Base-by-base conservation (phyloP, 805 yeast species). In the Dipodascus geniculatus region DNA sequence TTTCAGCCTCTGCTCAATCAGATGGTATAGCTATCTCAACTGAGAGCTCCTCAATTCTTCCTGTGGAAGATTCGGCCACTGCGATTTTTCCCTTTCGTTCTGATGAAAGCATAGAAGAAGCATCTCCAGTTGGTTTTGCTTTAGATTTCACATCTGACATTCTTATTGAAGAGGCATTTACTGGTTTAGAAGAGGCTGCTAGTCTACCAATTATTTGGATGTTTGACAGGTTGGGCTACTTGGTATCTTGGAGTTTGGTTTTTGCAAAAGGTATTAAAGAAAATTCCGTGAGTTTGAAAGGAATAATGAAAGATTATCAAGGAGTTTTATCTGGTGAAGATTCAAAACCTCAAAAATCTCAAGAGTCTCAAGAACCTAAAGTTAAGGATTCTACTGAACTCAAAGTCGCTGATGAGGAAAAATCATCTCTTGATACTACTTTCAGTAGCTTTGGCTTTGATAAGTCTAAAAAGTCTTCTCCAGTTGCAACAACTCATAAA, bases 21-120 rank as follows among this genome's bases (percentile, higher is more conserved):
- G 74, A 85, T 2, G 96, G 86, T 53, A 61, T 85, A 16, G 67
- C 78, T 4, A 67, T 82, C 0, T 55, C 77, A 23, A 71, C 79
- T 1, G 59, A 69, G 1, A 50, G 59, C 0, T 65, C 67, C 19
- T 62, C 71, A 2, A 61, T 83, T 0, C 69, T 69, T 28, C 82
- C 82, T 6, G 66, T 76, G 2, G 85, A 84, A 59, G 96, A 89
- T 62, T 72, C 82, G 2, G 80, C 79, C 60, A 74, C 85, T 51
- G 95, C 96, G 0, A 75, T 80, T 23, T 70, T 87, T 57, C 96
- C 96, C 1, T 71, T 87, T 59, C 79, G 79, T 61, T 82, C 79
- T 6, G 82, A 73, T 0, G 82, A 77, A 49, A 82, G 77, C 51
- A 95, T 87, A 60, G 33, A 8, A 14, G 23, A 48, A 20, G 77